A percentile compares a stretch with the other conserved stretches of the same genome.
Conservation (phyloP, 176 grass and related monocot species). For the Eleusine indica region DNA sequence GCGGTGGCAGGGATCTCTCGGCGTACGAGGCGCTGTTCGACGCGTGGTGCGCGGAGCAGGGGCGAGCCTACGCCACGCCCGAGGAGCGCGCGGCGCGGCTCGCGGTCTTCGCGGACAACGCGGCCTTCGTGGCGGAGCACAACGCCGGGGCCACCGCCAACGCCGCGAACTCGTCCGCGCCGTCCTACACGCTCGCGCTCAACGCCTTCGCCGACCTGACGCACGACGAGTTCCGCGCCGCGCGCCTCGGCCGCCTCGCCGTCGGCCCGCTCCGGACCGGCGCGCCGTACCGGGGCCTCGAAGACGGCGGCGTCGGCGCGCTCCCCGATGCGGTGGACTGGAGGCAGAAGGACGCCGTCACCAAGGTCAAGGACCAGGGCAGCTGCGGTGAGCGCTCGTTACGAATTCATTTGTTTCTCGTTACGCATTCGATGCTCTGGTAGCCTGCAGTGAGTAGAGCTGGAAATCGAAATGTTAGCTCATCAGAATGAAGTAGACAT, state of each 20-base stretch:
- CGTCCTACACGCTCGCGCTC: constrained; percentile 69
- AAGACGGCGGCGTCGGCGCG: constrained; percentile 1
- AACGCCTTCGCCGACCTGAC: constrained; percentile 77
- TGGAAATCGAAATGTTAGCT: neutral
- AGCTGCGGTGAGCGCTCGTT: constrained; percentile 60
- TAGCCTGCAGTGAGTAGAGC: neutral
- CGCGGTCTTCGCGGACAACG: constrained; percentile 70
- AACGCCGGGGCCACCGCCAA: constrained; percentile 29
- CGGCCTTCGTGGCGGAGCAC: constrained; percentile 62
- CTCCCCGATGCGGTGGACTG: constrained; percentile 65
- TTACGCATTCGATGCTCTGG: neutral
- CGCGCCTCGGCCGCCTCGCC: constrained; percentile 53
- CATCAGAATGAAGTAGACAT: neutral
- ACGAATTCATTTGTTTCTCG: neutral
- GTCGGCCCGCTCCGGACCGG: neutral
- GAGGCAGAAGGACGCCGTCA: constrained; percentile 69
- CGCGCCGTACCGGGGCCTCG: constrained; percentile 16
- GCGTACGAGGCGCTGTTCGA: constrained; percentile 65
- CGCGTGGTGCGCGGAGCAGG: constrained; percentile 73
- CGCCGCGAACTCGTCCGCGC: neutral
- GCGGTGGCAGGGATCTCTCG: neutral
- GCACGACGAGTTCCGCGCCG: constrained; percentile 63
- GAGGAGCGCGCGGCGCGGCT: constrained; percentile 63
- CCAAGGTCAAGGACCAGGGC: constrained; percentile 71
- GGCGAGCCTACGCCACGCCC: constrained; percentile 59